phyloP scores from a whole-genome alignment of 257 asterid species.

The Sherardia arvensis region DNA sequence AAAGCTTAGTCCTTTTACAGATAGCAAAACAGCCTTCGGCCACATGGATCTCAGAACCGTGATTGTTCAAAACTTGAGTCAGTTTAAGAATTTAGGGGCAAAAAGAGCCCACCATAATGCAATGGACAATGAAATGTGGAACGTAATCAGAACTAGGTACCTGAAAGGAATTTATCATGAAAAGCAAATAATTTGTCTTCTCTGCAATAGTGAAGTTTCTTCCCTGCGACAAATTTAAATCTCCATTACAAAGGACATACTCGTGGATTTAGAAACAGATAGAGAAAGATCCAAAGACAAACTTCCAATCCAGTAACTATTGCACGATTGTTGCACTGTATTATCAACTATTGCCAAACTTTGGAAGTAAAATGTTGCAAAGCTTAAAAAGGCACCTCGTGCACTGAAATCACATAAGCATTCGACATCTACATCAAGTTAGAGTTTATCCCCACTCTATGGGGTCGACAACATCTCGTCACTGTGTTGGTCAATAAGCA shows the following conservation, averaged over 20 bases:
- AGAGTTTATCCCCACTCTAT: not conserved
- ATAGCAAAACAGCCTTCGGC: not conserved
- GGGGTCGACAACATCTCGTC: not conserved
- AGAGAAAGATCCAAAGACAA: not conserved
- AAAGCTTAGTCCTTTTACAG: not conserved
- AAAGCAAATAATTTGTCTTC: slow-evolving; percentile 89
- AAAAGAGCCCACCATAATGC: not conserved
- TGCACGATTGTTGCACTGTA: not conserved
- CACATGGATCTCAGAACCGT: not conserved
- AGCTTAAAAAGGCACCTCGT: not conserved
- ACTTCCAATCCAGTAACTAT: not conserved
- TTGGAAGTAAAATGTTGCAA: not conserved
- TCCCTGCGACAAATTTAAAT: slow-evolving; percentile 51
- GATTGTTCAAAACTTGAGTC: not conserved
- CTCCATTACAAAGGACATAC: slow-evolving; percentile 1
- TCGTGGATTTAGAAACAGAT: not conserved
- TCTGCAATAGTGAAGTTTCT: slow-evolving; percentile 76
- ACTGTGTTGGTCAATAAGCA: not conserved
- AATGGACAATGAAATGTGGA: slow-evolving; percentile 12
- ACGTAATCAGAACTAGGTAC: slow-evolving; percentile 23
- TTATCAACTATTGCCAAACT: not conserved
- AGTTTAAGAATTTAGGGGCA: not conserved
- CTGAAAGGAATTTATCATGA: slow-evolving; percentile 98
- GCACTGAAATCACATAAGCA: not conserved
- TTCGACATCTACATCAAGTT: not conserved